A percentile compares a stretch with the other conserved stretches of the same genome.
phyloP scores from a whole-genome alignment of 768 basidiomycete species.

The Postia placenta region DNA sequence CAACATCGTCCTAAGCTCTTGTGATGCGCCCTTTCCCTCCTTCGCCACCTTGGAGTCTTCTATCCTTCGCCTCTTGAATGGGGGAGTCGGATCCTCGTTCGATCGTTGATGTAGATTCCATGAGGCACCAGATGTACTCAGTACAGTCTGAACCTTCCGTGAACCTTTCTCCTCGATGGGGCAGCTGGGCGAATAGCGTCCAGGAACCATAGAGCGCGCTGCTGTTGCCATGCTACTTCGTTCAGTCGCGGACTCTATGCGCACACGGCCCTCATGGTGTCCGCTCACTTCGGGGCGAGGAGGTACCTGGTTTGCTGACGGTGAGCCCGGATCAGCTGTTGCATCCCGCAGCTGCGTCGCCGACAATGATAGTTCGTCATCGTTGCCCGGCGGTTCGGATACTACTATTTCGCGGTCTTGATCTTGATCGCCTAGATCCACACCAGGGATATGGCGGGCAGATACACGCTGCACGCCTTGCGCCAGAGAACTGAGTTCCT shows the following conservation, averaged over 20 bases:
- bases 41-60: slow-evolving; percentile 1
- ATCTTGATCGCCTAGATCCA: no score
- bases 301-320: not conserved
- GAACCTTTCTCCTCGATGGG: not conserved
- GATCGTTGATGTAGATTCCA: slow-evolving; percentile 36
- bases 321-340: not conserved
- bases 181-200: no score
- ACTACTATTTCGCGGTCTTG: no score
- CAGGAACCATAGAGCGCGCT: no score
- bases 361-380: no score
- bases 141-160: slow-evolving; percentile 33
- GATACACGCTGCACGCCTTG: no score
- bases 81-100: slow-evolving; percentile 15
- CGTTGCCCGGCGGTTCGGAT: no score
- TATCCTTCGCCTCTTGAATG: slow-evolving; percentile 30
- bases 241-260: not conserved
- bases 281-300: not conserved
- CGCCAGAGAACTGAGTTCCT: no score
- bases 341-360: not conserved
- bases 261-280: not conserved
- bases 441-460: no score
- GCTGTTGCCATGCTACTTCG: no score
- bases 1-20: slow-evolving; percentile 41
- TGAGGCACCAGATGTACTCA: slow-evolving; percentile 45
- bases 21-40: slow-evolving; percentile 17